phyloP scores from a whole-genome alignment of 1,139 yeast genomes.

The Saccharomyces hybrid region DNA sequence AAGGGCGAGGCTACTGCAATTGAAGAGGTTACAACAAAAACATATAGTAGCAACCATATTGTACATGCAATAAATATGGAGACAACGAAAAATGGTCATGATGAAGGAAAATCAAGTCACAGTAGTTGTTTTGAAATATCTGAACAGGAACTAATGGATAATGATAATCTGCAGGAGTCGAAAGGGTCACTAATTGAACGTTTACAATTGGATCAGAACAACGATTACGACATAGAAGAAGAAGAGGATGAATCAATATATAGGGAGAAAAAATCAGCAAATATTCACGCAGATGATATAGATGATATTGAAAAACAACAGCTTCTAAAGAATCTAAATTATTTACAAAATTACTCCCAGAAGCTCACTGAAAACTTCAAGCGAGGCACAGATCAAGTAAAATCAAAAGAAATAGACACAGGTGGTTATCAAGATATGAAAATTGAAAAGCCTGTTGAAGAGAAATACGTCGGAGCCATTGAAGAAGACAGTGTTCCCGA shows the following conservation, averaged over 20 bases:
- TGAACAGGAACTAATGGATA: slow-evolving; percentile 8
- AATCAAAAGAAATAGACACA: not conserved
- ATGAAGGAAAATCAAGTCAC: not conserved
- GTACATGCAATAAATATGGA: not conserved
- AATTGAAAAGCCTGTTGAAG: slow-evolving; percentile 2
- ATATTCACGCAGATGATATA: not conserved
- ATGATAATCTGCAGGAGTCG: slow-evolving; percentile 30
- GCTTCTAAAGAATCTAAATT: not conserved
- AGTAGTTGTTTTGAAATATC: not conserved
- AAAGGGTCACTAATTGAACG: slow-evolving; percentile 38
- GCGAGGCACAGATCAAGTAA: not conserved
- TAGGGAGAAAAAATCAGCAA: not conserved
- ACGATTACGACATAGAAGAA: not conserved
- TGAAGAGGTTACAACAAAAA: not conserved
- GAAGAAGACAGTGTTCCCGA: slow-evolving; percentile 1
- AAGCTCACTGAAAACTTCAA: not conserved
- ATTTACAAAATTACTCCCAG: not conserved
- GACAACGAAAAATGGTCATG: not conserved
- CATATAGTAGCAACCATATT: not conserved
- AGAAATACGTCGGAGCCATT: not conserved
- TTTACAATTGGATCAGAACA: not conserved
- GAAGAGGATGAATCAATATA: not conserved
- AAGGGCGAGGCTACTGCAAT: not conserved
- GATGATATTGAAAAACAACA: not conserved
- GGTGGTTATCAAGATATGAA: not conserved